phyloP scores from a whole-genome alignment of 129 eudicot species.

The Apium graveolens region DNA sequence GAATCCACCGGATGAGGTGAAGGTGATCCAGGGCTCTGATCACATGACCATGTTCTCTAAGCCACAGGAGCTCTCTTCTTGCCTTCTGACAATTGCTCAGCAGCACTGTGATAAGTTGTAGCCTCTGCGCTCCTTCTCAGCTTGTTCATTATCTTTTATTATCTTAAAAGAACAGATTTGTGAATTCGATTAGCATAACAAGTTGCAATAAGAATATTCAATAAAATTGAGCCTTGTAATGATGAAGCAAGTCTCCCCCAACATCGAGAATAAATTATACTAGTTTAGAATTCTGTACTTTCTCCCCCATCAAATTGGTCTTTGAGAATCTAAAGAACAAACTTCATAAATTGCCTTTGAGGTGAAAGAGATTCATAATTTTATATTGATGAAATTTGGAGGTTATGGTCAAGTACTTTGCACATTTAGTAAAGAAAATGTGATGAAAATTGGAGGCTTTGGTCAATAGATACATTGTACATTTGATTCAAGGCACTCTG shows the following conservation, averaged over 20 bases:
- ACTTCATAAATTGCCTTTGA: no score
- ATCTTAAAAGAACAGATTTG: neutral
- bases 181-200: neutral
- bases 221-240: neutral
- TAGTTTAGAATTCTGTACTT: no score
- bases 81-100: neutral
- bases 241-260: neutral
- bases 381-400: neutral
- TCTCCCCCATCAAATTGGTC: no score
- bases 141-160: neutral
- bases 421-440: no score
- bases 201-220: neutral
- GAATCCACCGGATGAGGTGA: slow-evolving; percentile 24
- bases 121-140: neutral
- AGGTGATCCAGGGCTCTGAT: slow-evolving; percentile 11
- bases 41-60: slow-evolving; percentile 20
- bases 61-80: slow-evolving; percentile 7
- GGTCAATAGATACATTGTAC: no score
- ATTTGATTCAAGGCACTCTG: neutral
- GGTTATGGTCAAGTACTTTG: neutral
- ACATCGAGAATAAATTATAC: no score
- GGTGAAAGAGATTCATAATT: no score
- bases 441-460: no score
- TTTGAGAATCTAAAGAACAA: no score
- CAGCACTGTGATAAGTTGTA: neutral